Conservation (phyloP, 2,329 filamentous ascomycete species). For the Epichloe bromicola region DNA sequence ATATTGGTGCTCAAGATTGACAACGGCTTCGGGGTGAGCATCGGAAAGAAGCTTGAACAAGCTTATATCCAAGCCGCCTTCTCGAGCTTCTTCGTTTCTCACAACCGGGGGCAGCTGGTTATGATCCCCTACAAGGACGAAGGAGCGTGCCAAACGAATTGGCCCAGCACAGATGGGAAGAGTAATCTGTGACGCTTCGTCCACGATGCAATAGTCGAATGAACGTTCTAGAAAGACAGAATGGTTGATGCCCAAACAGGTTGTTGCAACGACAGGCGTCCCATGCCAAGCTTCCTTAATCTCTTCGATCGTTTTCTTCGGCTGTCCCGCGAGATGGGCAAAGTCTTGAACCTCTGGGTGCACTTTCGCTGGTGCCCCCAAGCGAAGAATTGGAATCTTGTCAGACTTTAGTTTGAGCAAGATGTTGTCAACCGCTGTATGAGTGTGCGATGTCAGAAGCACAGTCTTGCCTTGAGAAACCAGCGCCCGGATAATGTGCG, state of each 20-base stretch:
- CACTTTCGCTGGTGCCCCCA: slow-evolving; percentile 75
- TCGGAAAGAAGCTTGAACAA: slow-evolving; percentile 92
- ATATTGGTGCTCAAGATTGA: slow-evolving; percentile 90
- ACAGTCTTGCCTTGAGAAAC: slow-evolving; percentile 86
- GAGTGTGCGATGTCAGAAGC: slow-evolving; percentile 86
- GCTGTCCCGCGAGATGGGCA: slow-evolving; percentile 61
- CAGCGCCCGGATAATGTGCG: slow-evolving; percentile 86
- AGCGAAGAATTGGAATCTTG: slow-evolving; percentile 65
- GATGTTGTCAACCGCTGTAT: slow-evolving; percentile 97
- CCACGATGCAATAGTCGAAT: slow-evolving; percentile 97
- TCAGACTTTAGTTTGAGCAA: slow-evolving; percentile 78
- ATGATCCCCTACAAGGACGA: slow-evolving; percentile 92
- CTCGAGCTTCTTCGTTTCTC: slow-evolving; percentile 75
- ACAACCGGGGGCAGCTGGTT: slow-evolving; percentile 96
- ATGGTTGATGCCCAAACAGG: slow-evolving; percentile 85
- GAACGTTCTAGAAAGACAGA: slow-evolving; percentile 74
- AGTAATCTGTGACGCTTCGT: slow-evolving; percentile 96
- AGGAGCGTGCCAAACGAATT: slow-evolving; percentile 82
- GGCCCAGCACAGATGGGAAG: slow-evolving; percentile 88
- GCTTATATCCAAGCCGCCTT: slow-evolving; percentile 80
- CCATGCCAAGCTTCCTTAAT: slow-evolving; percentile 74
- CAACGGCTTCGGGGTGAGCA: slow-evolving; percentile 72
- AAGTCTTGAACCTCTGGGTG: slow-evolving; percentile 81
- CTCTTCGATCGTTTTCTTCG: slow-evolving; percentile 67
- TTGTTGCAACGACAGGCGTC: slow-evolving; percentile 83